Evolutionary conservation across 305 asterid genomes (phyloP).

Genomic region (Fraxinus sp.): DNA sequence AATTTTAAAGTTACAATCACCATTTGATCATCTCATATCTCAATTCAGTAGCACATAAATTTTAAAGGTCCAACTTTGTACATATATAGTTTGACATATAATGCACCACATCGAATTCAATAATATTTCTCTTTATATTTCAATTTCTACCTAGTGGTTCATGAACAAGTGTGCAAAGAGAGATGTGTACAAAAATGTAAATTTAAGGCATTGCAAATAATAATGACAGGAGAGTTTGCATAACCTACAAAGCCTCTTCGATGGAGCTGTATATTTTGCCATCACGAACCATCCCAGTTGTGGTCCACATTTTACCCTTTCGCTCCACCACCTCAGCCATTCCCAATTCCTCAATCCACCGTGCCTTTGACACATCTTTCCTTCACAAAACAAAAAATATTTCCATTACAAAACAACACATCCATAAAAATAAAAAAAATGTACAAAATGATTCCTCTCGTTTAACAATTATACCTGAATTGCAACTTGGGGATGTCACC

Average conservation of each 20-base stretch:
- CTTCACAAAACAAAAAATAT: slow-evolving; percentile 24
- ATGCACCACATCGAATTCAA: background rate
- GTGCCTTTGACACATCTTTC: slow-evolving; percentile 60
- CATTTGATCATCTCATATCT: background rate
- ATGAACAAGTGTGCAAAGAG: background rate
- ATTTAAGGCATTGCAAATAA: background rate
- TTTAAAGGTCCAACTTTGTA: background rate
- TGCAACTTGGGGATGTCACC: slow-evolving; percentile 65
- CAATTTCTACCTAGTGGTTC: background rate
- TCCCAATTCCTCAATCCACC: slow-evolving; percentile 63
- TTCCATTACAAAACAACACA: background rate
- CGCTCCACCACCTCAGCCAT: slow-evolving; percentile 69
- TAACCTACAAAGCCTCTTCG: slow-evolving; percentile 75
- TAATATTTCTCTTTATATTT: background rate
- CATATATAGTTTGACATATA: background rate
- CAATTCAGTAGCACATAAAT: background rate
- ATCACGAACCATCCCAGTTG: slow-evolving; percentile 66
- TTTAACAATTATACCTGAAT: slow-evolving; percentile 50
- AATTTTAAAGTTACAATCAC: background rate
- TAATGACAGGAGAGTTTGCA: slow-evolving; percentile 11
- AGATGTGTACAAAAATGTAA: background rate
- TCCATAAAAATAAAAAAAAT: background rate
- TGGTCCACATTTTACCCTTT: slow-evolving; percentile 76
- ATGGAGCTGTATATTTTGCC: slow-evolving; percentile 63
- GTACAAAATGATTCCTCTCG: background rate